These are phyloP conservation scores for Cercophora sp. DNA, from an alignment of 495 filamentous ascomycete genomes.

Conservation along the genomic window DNA sequence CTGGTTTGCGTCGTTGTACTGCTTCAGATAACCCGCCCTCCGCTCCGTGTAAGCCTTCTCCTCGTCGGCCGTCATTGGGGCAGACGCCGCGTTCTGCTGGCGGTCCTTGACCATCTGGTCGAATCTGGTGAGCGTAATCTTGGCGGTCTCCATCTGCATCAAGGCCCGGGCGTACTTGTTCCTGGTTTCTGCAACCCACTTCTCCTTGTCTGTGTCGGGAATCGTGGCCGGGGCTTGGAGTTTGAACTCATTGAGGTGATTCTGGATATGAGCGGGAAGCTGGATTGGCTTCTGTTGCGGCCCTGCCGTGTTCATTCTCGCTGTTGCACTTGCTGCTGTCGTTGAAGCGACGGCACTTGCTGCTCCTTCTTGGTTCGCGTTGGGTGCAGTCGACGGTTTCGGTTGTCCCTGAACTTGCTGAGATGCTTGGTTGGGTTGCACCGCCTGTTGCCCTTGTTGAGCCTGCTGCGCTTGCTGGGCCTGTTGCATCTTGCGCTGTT, in stretches of 20 bases:
- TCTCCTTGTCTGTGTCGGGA: conserved; percentile 17
- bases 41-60: conserved; percentile 28
- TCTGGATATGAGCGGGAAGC: conserved; percentile 30
- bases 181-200: conserved; percentile 31
- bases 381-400: conserved; percentile 1
- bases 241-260: conserved; percentile 34
- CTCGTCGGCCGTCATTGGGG: conserved; percentile 28
- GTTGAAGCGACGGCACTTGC: background rate
- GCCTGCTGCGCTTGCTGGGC: conserved; percentile 26
- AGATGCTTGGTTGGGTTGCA: conserved; percentile 11
- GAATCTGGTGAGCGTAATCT: conserved; percentile 18
- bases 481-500: conserved; percentile 21
- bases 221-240: conserved; percentile 26
- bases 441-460: conserved; percentile 22
- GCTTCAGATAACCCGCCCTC: conserved; percentile 28
- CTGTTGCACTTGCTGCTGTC: background rate
- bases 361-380: conserved; percentile 7
- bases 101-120: conserved; percentile 32
- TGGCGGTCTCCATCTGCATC: conserved; percentile 32
- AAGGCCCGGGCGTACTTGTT: conserved; percentile 32
- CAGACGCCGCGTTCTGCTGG: conserved; percentile 23
- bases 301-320: background rate
- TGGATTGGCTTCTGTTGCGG: background rate
- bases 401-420: conserved; percentile 15
- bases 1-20: conserved; percentile 27